phyloP scores from a whole-genome alignment of 2,329 filamentous ascomycete genomes.

The Chalaropsis ovoidea region DNA sequence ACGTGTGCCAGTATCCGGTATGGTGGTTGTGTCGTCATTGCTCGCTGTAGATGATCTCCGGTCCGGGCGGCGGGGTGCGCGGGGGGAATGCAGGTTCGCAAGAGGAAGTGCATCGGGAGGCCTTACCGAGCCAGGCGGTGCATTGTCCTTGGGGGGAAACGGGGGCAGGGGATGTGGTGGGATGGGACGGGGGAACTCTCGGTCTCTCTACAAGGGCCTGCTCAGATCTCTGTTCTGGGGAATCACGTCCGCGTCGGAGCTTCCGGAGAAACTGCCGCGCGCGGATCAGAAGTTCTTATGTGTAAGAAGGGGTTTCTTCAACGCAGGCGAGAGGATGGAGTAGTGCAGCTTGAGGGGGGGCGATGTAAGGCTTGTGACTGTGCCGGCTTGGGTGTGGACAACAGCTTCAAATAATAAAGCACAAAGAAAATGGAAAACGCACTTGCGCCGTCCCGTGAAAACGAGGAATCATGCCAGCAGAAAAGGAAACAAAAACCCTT shows the following conservation, averaged over 20 bases:
- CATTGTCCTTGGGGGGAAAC: neutral
- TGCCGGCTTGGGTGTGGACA: neutral
- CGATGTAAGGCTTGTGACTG: neutral
- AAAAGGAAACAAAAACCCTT: neutral
- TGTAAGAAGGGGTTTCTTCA: slow-evolving; percentile 24
- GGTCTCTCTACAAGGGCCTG: slow-evolving; percentile 28
- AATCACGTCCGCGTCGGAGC: slow-evolving; percentile 8
- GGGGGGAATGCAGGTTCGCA: neutral
- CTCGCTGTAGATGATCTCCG: slow-evolving; percentile 5
- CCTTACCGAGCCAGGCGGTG: slow-evolving; percentile 11
- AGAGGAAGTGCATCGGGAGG: slow-evolving; percentile 5
- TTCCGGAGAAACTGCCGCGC: slow-evolving; percentile 20
- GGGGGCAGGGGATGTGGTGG: slow-evolving; percentile 22
- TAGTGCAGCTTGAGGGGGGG: neutral
- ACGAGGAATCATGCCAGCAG: neutral
- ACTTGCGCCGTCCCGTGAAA: neutral
- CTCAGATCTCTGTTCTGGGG: slow-evolving; percentile 45
- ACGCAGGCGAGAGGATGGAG: slow-evolving; percentile 18
- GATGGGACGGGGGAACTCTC: slow-evolving; percentile 18
- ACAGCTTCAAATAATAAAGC: neutral
- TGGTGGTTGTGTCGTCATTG: slow-evolving; percentile 10
- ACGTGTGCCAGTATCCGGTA: slow-evolving; percentile 12
- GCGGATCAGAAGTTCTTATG: slow-evolving; percentile 22
- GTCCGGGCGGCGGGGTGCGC: neutral
- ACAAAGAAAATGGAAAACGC: neutral